phyloP scores from a whole-genome alignment of 176 grass and related monocot species.

The Oryza punctata region DNA sequence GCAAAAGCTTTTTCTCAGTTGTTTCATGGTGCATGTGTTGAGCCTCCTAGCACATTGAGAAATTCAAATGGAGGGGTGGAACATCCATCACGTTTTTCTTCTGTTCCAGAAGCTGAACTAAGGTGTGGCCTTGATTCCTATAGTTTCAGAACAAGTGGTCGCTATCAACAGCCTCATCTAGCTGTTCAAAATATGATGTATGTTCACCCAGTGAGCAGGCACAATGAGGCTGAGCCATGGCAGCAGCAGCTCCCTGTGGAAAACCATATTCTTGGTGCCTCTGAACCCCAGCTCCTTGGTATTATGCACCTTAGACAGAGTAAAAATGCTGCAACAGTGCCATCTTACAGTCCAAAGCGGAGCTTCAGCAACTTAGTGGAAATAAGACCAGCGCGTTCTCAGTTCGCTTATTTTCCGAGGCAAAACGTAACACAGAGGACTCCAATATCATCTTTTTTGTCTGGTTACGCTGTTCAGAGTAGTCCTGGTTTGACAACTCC shows the following conservation, averaged over 20 bases:
- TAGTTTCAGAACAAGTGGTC: slow-evolving; percentile 36
- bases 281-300: slow-evolving; percentile 22
- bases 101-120: slow-evolving; percentile 31
- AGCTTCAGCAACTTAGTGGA: slow-evolving; percentile 36
- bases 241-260: slow-evolving; percentile 19
- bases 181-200: slow-evolving; percentile 39
- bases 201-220: slow-evolving; percentile 27
- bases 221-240: slow-evolving; percentile 25
- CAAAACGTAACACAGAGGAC: slow-evolving; percentile 36
- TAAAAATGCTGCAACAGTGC: slow-evolving; percentile 39
- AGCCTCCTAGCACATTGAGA: slow-evolving; percentile 20
- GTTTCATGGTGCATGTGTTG: slow-evolving; percentile 24
- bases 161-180: slow-evolving; percentile 36
- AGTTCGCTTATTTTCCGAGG: slow-evolving; percentile 32
- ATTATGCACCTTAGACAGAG: background rate
- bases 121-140: slow-evolving; percentile 16
- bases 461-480: slow-evolving; percentile 34
- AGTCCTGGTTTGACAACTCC: slow-evolving; percentile 13
- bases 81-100: slow-evolving; percentile 32
- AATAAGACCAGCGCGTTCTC: slow-evolving; percentile 37
- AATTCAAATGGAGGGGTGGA: slow-evolving; percentile 32
- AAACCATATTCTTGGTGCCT: slow-evolving; percentile 37
- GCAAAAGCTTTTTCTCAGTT: slow-evolving; percentile 28
- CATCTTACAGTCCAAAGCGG: slow-evolving; percentile 45
- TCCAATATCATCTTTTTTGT: slow-evolving; percentile 17